Percentiles rank a stretch among this genome's conserved stretches.
These are phyloP conservation scores for Inosperma sp. DNA, from an alignment of 768 basidiomycete species.

Conservation along the genomic window DNA sequence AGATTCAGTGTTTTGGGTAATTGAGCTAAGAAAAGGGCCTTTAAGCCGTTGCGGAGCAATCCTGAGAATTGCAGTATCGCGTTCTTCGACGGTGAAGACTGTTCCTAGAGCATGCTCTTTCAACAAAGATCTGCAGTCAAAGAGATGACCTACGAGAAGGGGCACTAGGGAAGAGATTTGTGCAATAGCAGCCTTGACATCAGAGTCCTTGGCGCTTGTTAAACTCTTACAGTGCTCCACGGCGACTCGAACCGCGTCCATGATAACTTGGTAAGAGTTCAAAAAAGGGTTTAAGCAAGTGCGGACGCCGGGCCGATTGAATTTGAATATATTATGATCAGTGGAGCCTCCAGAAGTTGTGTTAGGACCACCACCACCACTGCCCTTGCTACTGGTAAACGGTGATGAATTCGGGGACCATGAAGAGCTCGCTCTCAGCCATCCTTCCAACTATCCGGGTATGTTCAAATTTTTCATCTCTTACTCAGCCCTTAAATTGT, in stretches of 20 bases:
- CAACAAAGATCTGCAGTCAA: constrained; percentile 2
- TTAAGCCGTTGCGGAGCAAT: constrained; percentile 40
- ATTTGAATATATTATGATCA: no score
- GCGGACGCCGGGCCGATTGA: no score
- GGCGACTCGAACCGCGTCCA: no score
- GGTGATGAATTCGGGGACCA: constrained; percentile 4
- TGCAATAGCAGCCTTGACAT: constrained; percentile 31
- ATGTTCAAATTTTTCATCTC: background rate
- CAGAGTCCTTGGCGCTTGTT: constrained; percentile 22
- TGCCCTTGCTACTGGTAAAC: background rate
- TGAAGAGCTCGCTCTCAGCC: constrained; percentile 15
- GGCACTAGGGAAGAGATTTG: constrained; percentile 40
- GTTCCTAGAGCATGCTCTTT: constrained; percentile 23
- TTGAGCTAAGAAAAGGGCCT: constrained; percentile 41
- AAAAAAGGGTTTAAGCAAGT: no score
- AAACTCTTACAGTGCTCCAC: no score
- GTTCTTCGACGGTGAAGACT: background rate
- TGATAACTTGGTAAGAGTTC: no score
- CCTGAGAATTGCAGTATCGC: constrained; percentile 28
- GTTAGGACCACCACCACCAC: no score
- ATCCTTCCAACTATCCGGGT: constrained; percentile 13
- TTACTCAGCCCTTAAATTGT: background rate
- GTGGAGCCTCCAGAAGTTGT: no score
- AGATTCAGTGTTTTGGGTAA: constrained; percentile 38
- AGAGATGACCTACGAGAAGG: constrained; percentile 37